These are phyloP conservation scores for Ophiostoma quercus DNA, from an alignment of 2,329 filamentous ascomycete species.

Conservation along the genomic window DNA sequence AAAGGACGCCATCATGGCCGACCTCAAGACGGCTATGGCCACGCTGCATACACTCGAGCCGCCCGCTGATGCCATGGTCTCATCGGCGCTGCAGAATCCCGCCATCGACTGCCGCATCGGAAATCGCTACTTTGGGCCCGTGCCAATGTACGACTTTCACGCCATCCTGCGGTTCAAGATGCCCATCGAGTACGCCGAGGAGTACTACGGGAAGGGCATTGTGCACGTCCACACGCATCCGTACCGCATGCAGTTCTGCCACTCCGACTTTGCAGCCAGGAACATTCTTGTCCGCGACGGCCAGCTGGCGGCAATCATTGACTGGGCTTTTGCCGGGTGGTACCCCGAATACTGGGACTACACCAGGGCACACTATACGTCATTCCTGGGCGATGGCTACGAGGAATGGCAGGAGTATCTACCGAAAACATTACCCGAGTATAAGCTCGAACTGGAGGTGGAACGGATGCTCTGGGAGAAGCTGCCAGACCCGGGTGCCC, in stretches of 20 bases:
- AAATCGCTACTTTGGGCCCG: conserved; percentile 10
- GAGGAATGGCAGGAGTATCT: not conserved
- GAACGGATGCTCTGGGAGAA: not conserved
- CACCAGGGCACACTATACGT: conserved; percentile 17
- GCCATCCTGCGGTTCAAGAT: conserved; percentile 14
- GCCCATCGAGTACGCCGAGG: conserved; percentile 8
- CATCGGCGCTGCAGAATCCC: conserved; percentile 11
- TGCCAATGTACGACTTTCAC: conserved; percentile 18
- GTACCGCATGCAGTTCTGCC: conserved; percentile 35
- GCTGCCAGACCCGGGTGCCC: not conserved
- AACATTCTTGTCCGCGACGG: conserved; percentile 42
- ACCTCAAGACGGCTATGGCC: conserved; percentile 13
- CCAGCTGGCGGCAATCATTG: conserved; percentile 40
- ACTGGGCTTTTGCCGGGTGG: conserved; percentile 46
- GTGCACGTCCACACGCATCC: conserved; percentile 12
- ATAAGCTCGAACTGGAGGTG: not conserved
- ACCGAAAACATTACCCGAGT: not conserved
- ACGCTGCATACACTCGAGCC: conserved; percentile 16
- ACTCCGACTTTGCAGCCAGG: conserved; percentile 51
- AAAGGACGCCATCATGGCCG: conserved; percentile 15
- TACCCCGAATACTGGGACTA: conserved; percentile 42
- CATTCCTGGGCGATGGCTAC: not conserved
- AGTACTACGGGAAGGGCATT: conserved; percentile 13
- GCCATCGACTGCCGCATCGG: conserved; percentile 19
- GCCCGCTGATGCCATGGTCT: conserved; percentile 17